Conservation (phyloP, 2,329 filamentous ascomycete genomes). For the Aspergillus uvarum region DNA sequence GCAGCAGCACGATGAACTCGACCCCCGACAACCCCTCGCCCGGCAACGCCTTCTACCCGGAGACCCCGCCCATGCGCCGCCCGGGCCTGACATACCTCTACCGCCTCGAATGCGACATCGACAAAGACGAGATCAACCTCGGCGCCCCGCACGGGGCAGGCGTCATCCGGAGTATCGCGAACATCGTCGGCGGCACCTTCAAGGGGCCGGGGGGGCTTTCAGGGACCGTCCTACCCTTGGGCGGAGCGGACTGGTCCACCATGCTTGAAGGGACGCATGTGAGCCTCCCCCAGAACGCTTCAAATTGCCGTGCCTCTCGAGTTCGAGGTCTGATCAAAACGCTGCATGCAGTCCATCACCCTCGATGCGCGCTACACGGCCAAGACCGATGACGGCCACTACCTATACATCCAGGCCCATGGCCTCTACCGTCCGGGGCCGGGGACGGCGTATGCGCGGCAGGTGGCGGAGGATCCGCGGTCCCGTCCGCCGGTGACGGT, state of each 20-base stretch:
- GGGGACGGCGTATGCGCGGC: conserved; percentile 23
- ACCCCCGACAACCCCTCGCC: conserved; percentile 13
- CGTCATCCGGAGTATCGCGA: conserved; percentile 22
- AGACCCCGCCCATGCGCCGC: conserved; percentile 26
- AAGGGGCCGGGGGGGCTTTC: conserved; percentile 24
- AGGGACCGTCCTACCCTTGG: conserved; percentile 21
- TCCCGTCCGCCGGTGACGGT: conserved; percentile 17
- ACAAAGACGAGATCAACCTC: conserved; percentile 22
- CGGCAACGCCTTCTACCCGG: conserved; percentile 22
- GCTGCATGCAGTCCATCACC: conserved; percentile 21
- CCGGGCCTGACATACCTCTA: conserved; percentile 24
- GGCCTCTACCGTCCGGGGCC: conserved; percentile 27
- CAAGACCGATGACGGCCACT: conserved; percentile 21
- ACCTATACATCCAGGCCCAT: conserved; percentile 27
- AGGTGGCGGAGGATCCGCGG: conserved; percentile 17
- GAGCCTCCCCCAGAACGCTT: neutral
- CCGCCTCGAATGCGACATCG: conserved; percentile 26
- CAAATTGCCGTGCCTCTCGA: neutral
- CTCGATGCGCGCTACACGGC: conserved; percentile 26
- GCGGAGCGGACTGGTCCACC: conserved; percentile 26
- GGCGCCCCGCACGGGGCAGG: conserved; percentile 24
- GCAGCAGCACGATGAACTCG: neutral
- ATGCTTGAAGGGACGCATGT: conserved; percentile 27
- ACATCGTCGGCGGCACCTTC: conserved; percentile 23
- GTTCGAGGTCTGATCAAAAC: conserved; percentile 8